Conservation (phyloP, 1,139 yeast species). For the Nakaseomyces kungkrabaensis region DNA sequence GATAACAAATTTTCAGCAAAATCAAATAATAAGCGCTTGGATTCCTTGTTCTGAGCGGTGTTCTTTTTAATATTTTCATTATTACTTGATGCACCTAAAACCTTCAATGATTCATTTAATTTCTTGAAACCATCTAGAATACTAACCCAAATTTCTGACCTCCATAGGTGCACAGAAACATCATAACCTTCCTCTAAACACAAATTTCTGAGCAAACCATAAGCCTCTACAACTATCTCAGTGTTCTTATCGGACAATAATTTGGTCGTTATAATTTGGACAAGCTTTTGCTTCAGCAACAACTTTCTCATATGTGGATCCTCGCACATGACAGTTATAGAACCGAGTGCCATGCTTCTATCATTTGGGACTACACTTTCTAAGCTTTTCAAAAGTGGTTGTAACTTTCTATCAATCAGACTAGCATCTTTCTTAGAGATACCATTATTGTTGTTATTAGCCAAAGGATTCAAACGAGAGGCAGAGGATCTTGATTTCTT, state of each 20-base stretch:
- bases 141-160: slow-evolving; percentile 63
- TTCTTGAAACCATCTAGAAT: slow-evolving; percentile 44
- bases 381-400: slow-evolving; percentile 60
- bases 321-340: slow-evolving; percentile 62
- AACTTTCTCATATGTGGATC: slow-evolving; percentile 53
- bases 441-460: slow-evolving; percentile 20
- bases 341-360: slow-evolving; percentile 65
- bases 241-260: slow-evolving; percentile 57
- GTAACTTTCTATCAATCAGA: slow-evolving; percentile 46
- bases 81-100: slow-evolving; percentile 27
- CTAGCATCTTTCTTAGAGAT: slow-evolving; percentile 38
- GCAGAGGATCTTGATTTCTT: slow-evolving; percentile 54
- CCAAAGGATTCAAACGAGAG: slow-evolving; percentile 43
- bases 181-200: slow-evolving; percentile 88
- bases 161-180: slow-evolving; percentile 62
- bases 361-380: slow-evolving; percentile 59
- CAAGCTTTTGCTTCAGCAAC: slow-evolving; percentile 60
- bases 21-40: slow-evolving; percentile 43
- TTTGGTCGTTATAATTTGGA: slow-evolving; percentile 53
- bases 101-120: slow-evolving; percentile 39
- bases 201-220: slow-evolving; percentile 70
- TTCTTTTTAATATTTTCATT: slow-evolving; percentile 36
- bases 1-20: slow-evolving; percentile 68
- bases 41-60: slow-evolving; percentile 19
- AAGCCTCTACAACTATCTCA: slow-evolving; percentile 70